These are phyloP conservation scores for Amaranthus tricolor DNA, from an alignment of 179 eudicot genomes.

Conservation along the genomic window DNA sequence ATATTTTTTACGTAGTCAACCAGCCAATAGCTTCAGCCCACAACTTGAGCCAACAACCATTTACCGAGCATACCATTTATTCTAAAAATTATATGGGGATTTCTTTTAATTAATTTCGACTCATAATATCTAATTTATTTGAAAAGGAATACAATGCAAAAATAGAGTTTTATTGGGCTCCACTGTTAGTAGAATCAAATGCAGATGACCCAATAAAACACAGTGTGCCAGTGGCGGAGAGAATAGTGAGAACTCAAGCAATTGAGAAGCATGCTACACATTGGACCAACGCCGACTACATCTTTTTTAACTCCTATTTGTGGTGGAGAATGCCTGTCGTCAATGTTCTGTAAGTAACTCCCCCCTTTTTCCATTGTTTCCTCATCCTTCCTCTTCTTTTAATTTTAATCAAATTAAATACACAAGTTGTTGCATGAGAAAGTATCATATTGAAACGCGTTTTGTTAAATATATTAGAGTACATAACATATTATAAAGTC, in stretches of 20 bases:
- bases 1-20: no score
- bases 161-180: constrained; percentile 55
- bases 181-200: constrained; percentile 52
- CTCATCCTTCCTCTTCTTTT: not conserved
- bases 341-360: constrained; percentile 44
- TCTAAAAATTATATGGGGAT: no score
- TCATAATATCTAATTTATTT: not conserved
- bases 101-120: no score
- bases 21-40: no score
- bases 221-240: constrained; percentile 24
- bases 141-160: constrained; percentile 53
- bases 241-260: constrained; percentile 42
- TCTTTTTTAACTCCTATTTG: constrained; percentile 45
- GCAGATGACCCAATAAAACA: constrained; percentile 45
- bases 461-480: not conserved
- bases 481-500: not conserved
- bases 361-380: not conserved
- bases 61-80: no score
- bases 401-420: not conserved
- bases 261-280: constrained; percentile 56
- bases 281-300: constrained; percentile 52
- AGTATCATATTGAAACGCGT: not conserved
- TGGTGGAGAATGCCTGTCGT: constrained; percentile 53
- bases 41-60: no score
- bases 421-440: not conserved